phyloP scores from a whole-genome alignment of 176 grass and related monocot species.

The Triticum urartu region DNA sequence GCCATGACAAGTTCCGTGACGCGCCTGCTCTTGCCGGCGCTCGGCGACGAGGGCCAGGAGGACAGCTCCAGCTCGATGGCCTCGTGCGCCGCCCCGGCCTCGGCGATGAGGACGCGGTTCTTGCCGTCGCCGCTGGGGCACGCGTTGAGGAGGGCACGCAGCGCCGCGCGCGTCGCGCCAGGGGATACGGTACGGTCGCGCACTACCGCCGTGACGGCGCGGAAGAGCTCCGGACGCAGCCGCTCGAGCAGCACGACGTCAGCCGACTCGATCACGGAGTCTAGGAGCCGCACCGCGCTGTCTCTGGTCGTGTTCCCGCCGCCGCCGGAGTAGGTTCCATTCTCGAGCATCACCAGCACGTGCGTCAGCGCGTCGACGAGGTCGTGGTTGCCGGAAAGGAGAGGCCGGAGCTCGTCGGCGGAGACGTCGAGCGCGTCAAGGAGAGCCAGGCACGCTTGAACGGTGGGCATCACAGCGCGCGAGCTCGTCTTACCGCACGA shows the following conservation, averaged over 20 bases:
- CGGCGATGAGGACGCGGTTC: constrained; percentile 28
- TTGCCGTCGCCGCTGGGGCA: constrained; percentile 8
- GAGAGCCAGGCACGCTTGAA: constrained; percentile 29
- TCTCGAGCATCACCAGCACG: constrained; percentile 7
- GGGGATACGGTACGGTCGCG: constrained; percentile 29
- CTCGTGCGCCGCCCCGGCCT: constrained; percentile 40
- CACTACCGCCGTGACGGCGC: constrained; percentile 26
- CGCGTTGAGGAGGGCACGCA: constrained; percentile 22
- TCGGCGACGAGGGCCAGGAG: not conserved
- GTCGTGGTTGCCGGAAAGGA: not conserved
- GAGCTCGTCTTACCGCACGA: not conserved
- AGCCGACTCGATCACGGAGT: not conserved
- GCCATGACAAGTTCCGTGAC: constrained; percentile 45
- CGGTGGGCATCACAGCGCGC: not conserved
- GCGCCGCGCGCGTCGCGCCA: constrained; percentile 29
- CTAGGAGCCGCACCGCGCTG: constrained; percentile 26
- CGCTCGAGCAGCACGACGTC: not conserved
- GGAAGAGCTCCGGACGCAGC: constrained; percentile 34
- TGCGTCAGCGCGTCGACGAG: constrained; percentile 35
- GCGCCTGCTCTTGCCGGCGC: not conserved
- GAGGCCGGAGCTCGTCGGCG: constrained; percentile 7
- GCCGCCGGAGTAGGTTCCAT: not conserved
- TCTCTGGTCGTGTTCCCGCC: not conserved
- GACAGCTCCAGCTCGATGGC: constrained; percentile 45
- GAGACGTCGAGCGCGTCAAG: constrained; percentile 31